These are phyloP conservation scores for Mycena haematopus DNA, from an alignment of 768 basidiomycete genomes.

Conservation along the genomic window DNA sequence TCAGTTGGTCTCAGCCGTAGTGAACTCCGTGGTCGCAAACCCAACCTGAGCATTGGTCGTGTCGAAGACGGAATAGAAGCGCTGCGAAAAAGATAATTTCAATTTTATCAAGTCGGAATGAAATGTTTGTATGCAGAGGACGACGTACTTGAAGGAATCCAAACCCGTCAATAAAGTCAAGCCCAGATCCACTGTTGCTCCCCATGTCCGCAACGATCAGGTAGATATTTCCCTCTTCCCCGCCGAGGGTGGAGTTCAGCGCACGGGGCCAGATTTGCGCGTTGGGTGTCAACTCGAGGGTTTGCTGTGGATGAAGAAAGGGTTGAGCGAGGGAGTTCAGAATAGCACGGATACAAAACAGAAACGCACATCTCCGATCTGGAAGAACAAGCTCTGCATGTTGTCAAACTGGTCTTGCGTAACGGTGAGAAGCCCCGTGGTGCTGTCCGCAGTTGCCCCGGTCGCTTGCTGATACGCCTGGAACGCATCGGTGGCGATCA, in stretches of 20 bases:
- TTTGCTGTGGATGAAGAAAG: no score
- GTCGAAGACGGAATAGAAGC: constrained; percentile 64
- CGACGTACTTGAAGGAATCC: constrained; percentile 50
- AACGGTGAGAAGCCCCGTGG: constrained; percentile 63
- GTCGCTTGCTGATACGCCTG: constrained; percentile 59
- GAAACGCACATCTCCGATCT: constrained; percentile 48
- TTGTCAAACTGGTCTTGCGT: constrained; percentile 53
- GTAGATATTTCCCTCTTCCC: constrained; percentile 56
- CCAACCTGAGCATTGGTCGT: constrained; percentile 42
- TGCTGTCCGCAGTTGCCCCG: constrained; percentile 59
- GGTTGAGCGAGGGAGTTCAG: no score
- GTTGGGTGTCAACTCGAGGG: constrained; percentile 63
- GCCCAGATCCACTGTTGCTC: constrained; percentile 54
- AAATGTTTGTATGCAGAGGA: not conserved
- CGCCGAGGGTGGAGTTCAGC: constrained; percentile 64
- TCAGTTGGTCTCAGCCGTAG: constrained; percentile 44
- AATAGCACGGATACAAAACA: no score
- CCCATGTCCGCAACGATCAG: constrained; percentile 64
- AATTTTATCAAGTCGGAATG: not conserved
- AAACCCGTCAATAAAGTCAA: constrained; percentile 73
- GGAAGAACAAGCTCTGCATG: constrained; percentile 59
- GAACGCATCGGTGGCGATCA: constrained; percentile 67
- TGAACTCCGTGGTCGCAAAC: constrained; percentile 32
- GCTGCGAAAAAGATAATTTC: constrained; percentile 38
- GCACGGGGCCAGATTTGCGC: constrained; percentile 75